Evolutionary conservation across 2,329 filamentous ascomycete species (phyloP), one percentile per base, ranked within the genome.

Genomic region (Pseudocercospora crystallina): DNA sequence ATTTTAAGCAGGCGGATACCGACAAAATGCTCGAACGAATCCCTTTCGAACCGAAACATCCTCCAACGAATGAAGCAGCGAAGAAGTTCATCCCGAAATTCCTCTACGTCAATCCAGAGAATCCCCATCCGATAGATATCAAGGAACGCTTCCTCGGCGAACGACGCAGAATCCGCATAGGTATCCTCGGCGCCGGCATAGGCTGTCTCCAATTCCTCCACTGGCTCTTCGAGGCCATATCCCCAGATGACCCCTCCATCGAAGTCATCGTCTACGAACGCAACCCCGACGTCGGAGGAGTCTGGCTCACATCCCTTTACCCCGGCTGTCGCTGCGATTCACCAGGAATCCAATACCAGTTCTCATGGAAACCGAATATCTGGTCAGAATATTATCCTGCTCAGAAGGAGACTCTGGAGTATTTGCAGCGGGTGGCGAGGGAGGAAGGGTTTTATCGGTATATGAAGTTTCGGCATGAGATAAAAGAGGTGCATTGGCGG

Each of bases 231-330:
- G n/a, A n/a, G n/a, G n/a, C n/a, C n/a, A n/a, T n/a, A n/a, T n/a
- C n/a, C n/a, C n/a, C n/a, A n/a, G n/a, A n/a, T n/a, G n/a, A n/a
- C n/a, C n/a, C n/a, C n/a, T n/a, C n/a, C n/a, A 37, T 54, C 43
- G 54, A 57, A 17, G 44, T 54, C 14, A 51, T 54, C 3, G 54
- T 57, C 9, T 59, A 57, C 29, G 56, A 59, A 49, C 48, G 51
- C 57, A 71, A 70, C 39, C 51, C 62, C 13, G 63, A 66, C 20
- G 56, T 71, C 40, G 68, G 67, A 5, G 69, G 54, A n/a, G 54
- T 57, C 20, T 71, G 69, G 69, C 59, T 61, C 7, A 65, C 68
- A 37, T 70, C 68, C 47, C 47, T 54, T 14, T 68, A 66, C 43
- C 64, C 65, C 1, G 65, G 66, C 8, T 66, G 64, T 54, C 56